Evolutionary conservation across 2,329 filamentous ascomycete genomes (phyloP), one percentile per base, ranked within the genome.

Genomic region (Rhytidhysteron rufulum): DNA sequence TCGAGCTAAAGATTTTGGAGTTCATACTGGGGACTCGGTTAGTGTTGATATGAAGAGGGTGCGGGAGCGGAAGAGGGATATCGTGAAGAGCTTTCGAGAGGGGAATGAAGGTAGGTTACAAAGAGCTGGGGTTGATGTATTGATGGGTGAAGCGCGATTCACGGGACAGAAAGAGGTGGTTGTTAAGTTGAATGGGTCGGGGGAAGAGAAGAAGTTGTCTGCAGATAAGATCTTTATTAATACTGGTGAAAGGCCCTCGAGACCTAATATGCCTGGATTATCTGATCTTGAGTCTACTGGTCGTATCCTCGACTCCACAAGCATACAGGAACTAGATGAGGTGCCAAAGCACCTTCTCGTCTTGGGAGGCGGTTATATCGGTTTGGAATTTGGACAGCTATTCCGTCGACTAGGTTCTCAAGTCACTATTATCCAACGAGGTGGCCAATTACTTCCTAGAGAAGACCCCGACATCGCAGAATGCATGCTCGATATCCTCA

Each of bases 11-110:
- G 68, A 74, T 27, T 78, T 74, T 50, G 75, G 75, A 7, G 65
- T 78, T 11, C 53, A 61, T 21, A 54, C 53, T 16, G 41, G 41
- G 15, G 55, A 55, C 34, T 44, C 55, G 4, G 51, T 71, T 2
- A 45, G 45, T 4, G 58, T 77, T 5, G 68, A 76, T 47, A 77
- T 79, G 72, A 41, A 53, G 37, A 70, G 63, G 40, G 67, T 79
- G 11, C 57, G 75, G 41, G 64, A 76, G 60, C 63, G 75, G 39
- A 79, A 78, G 60, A 61, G 75, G 30, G 69, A 73, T 48, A 78
- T 79, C 16, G 75, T 79, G 27, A 52, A 63, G 22, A 70, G 65
- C 42, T 79, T 75, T 50, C 63, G 74, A 20, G 55, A 59, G 1
- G 74, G 75, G 1, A 72, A 68, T 42, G 72, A 76, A 49, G 62